A percentile compares a stretch with the other conserved stretches of the same genome.
Evolutionary conservation across 805 yeast genomes (phyloP).

Genomic region (Hanseniaspora osmophila): DNA sequence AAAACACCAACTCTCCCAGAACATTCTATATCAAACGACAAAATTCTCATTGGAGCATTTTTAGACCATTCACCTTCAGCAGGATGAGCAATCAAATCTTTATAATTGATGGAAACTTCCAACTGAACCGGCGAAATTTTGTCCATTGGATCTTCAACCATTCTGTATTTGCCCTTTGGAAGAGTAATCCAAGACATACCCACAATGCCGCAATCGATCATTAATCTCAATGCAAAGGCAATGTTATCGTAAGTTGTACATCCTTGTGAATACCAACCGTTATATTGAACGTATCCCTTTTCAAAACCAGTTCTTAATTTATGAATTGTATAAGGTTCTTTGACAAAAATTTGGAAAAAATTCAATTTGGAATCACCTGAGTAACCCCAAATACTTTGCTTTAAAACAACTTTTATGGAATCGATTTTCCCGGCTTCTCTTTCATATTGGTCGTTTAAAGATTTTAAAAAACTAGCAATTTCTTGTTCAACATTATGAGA

Average conservation of each 20-base stretch:
- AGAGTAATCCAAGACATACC: constrained; percentile 97
- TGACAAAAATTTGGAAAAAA: constrained; percentile 59
- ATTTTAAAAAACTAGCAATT: constrained; percentile 30
- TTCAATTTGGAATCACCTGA: constrained; percentile 66
- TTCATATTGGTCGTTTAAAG: constrained; percentile 33
- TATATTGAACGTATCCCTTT: constrained; percentile 56
- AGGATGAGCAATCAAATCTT: constrained; percentile 60
- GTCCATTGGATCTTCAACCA: constrained; percentile 25
- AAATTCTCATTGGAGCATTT: constrained; percentile 83
- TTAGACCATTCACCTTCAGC: constrained; percentile 89
- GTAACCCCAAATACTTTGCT: constrained; percentile 90
- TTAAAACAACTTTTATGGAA: constrained; percentile 47
- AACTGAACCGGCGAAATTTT: constrained; percentile 70
- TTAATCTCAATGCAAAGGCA: constrained; percentile 68
- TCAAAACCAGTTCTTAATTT: constrained; percentile 72
- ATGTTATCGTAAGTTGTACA: constrained; percentile 78
- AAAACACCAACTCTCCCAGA: constrained; percentile 94
- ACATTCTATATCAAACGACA: constrained; percentile 96
- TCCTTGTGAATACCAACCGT: constrained; percentile 47
- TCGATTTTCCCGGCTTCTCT: constrained; percentile 34
- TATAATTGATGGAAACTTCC: constrained; percentile 60
- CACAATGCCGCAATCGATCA: constrained; percentile 84
- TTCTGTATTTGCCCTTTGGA: constrained; percentile 54
- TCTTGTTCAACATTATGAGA: constrained; percentile 29
- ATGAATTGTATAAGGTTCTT: constrained; percentile 52